Evolutionary conservation across 2,329 filamentous ascomycete genomes (phyloP), one percentile per base, ranked within the genome.

Genomic region (Pestalotiopsis sp.): DNA sequence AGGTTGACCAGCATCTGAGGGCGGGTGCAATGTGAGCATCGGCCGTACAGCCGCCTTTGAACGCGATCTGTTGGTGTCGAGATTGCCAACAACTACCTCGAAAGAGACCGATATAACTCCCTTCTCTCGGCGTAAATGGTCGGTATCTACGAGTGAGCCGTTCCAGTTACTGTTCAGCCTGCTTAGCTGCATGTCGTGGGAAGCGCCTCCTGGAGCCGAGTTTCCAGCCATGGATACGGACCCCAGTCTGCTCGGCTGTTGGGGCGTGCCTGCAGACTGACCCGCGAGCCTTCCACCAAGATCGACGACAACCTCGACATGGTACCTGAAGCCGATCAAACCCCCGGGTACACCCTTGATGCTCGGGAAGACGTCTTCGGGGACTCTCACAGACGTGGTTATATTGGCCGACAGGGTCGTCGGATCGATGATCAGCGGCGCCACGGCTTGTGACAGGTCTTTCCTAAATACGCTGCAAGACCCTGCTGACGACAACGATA

Each of bases 281-380:
- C 90, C 81, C 72, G 88, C 87, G 57, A 98, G 83, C 77, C 94
- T 96, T 49, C 95, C 95, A 61, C 96, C 95, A 0, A 98, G 86
- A 77, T 99, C 96, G 25, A 98, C 89, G 36, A 98, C 91, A 2
- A 98, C 93, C 79, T 99, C 96, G 23, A 98, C 87, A 73, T 95
- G 93, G 77, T 99, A 98, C 73, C 92, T 94, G 83, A 99, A 98
- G 74, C 91, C 94, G 72, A 99, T 96, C 91, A 98, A 96, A 41
- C 93, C 91, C 3, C 95, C 94, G 0, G 96, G 96, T 0, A 98
- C 94, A 67, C 91, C 91, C 36, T 90, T 90, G 71, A 98, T 98
- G 2, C 95, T 97, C 0, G 96, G 95, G 74, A 98, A 98, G 0
- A 91, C 90, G 76, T 97, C 94, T 71, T 97, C 94, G 0, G 96